These are phyloP conservation scores for Cryptococcus hybrid DNA, from an alignment of 1,284 basidiomycete genomes.

Conservation along the genomic window DNA sequence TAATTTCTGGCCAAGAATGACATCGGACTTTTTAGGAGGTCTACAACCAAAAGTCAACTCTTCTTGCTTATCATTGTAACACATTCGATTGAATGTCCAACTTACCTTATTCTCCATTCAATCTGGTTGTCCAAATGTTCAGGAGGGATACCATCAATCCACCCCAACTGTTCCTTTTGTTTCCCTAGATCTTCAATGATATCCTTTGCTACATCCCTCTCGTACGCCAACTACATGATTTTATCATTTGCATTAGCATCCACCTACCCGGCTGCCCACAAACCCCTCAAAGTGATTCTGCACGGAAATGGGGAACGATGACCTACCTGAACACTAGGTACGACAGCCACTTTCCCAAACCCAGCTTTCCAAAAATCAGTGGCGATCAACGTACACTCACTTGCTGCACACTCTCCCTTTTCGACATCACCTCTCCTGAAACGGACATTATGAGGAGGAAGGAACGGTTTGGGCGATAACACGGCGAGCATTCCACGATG, in stretches of 20 bases:
- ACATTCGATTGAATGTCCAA: neutral
- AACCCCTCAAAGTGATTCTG: neutral
- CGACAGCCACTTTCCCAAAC: constrained; percentile 42
- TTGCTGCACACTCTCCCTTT: constrained; percentile 44
- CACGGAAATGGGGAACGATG: neutral
- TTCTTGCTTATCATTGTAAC: no score
- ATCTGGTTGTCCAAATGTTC: constrained; percentile 15
- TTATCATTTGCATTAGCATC: neutral
- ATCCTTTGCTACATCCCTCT: constrained; percentile 34
- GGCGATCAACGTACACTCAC: constrained; percentile 45
- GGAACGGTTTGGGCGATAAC: constrained; percentile 37
- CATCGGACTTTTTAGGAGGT: constrained; percentile 47
- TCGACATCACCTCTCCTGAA: constrained; percentile 37
- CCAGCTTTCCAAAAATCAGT: constrained; percentile 47
- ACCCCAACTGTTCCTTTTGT: constrained; percentile 29
- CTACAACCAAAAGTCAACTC: constrained; percentile 16
- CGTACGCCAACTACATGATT: constrained; percentile 41
- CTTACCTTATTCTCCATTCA: constrained; percentile 28
- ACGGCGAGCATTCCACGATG: constrained; percentile 49
- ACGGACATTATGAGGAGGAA: constrained; percentile 34
- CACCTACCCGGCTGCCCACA: neutral
- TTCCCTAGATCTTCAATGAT: constrained; percentile 26
- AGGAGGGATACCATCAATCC: constrained; percentile 42
- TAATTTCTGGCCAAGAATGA: constrained; percentile 50
- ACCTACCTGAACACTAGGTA: constrained; percentile 47